These are phyloP conservation scores for Apophysomyces sp. DNA, from an alignment of 371 early-diverging fungal species.

Conservation along the genomic window DNA sequence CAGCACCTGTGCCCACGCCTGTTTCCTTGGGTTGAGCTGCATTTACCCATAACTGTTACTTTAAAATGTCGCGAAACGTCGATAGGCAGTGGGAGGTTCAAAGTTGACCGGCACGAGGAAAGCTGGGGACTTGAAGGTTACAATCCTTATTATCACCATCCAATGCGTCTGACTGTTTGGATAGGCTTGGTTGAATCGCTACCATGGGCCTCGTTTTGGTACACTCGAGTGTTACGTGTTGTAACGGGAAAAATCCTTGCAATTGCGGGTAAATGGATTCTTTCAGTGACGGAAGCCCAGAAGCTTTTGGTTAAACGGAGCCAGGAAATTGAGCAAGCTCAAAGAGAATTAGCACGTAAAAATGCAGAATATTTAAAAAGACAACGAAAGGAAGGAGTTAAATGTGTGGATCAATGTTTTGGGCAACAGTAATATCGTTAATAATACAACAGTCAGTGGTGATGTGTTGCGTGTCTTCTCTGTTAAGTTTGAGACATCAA, in stretches of 20 bases:
- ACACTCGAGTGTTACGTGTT: slow-evolving; percentile 8
- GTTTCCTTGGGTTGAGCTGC: slow-evolving; percentile 18
- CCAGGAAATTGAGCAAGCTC: neutral
- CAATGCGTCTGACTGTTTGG: neutral
- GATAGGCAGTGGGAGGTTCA: slow-evolving; percentile 18
- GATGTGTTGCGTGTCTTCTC: too few species aligned
- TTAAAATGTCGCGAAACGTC: slow-evolving; percentile 20
- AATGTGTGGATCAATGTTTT: neutral
- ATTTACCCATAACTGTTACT: slow-evolving; percentile 19
- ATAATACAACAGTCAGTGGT: too few species aligned
- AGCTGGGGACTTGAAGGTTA: slow-evolving; percentile 29
- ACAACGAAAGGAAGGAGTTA: neutral
- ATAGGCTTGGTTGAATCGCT: slow-evolving; percentile 10
- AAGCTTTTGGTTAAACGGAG: neutral
- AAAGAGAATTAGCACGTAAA: neutral
- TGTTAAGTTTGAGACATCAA: too few species aligned
- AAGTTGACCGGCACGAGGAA: slow-evolving; percentile 16
- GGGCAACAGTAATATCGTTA: neutral
- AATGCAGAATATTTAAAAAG: neutral
- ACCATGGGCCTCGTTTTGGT: slow-evolving; percentile 12
- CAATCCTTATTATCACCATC: neutral
- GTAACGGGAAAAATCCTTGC: slow-evolving; percentile 13
- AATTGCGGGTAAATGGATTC: slow-evolving; percentile 7
- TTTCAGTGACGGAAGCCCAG: slow-evolving; percentile 4
- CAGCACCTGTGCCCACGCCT: slow-evolving; percentile 18